Conservation (phyloP, 2,329 filamentous ascomycete species). For the Cladosporium velox region DNA sequence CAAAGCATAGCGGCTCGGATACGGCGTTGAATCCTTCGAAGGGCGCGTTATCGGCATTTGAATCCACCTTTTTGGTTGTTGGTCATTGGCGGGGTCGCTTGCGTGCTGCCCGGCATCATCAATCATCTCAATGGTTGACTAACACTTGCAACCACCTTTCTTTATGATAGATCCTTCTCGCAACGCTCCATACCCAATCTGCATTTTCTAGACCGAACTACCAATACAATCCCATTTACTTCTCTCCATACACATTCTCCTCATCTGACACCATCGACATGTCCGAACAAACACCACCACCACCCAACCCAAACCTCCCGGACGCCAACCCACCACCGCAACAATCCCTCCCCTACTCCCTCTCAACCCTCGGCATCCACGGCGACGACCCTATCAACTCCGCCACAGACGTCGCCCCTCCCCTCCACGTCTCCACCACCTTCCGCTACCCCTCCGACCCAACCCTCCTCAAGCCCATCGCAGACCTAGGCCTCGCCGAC, state of each 20-base stretch:
- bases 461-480: conserved; percentile 53
- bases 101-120: not conserved
- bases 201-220: not conserved
- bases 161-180: not conserved
- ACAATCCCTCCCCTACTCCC: conserved; percentile 27
- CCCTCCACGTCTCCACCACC: conserved; percentile 88
- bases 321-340: conserved; percentile 24
- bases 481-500: conserved; percentile 29
- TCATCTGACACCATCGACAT: not conserved
- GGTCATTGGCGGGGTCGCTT: conserved; percentile 10
- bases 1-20: conserved; percentile 7
- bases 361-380: conserved; percentile 38
- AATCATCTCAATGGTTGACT: not conserved
- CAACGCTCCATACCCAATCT: not conserved
- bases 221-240: not conserved
- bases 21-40: not conserved
- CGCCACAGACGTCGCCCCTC: conserved; percentile 74
- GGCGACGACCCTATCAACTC: conserved; percentile 40
- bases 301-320: conserved; percentile 26
- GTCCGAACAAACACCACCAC: not conserved
- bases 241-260: not conserved
- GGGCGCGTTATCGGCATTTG: conserved; percentile 7
- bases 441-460: conserved; percentile 79
- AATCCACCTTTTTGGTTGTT: not conserved
- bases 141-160: not conserved